A percentile compares a stretch with the other conserved stretches of the same genome.
Conservation (phyloP, 2,329 filamentous ascomycete genomes). For the Paraphaeosphaeria minitans region DNA sequence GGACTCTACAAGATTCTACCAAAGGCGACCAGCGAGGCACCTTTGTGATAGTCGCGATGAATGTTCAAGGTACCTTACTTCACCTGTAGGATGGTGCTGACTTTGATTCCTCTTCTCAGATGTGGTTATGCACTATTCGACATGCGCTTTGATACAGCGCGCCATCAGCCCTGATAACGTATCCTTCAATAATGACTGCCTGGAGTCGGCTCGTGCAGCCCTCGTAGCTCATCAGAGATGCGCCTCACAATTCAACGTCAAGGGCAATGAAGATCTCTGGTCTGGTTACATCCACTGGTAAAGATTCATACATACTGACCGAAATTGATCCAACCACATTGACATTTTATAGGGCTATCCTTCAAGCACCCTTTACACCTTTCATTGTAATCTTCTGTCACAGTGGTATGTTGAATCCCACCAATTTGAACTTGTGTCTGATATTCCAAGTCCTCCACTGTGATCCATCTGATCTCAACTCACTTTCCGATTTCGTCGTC, state of each 20-base stretch:
- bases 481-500: slow-evolving; percentile 61
- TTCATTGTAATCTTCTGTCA: slow-evolving; percentile 58
- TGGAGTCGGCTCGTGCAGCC: slow-evolving; percentile 39
- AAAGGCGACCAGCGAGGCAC: background rate
- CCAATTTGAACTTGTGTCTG: no score
- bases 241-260: slow-evolving; percentile 46
- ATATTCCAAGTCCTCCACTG: slow-evolving; percentile 54
- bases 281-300: slow-evolving; percentile 44
- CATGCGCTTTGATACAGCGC: slow-evolving; percentile 39
- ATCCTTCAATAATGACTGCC: slow-evolving; percentile 37
- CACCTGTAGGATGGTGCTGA: background rate
- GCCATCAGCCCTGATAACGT: slow-evolving; percentile 39
- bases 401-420: slow-evolving; percentile 7
- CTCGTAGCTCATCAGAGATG: slow-evolving; percentile 38
- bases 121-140: slow-evolving; percentile 42
- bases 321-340: background rate
- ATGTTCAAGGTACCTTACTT: background rate
- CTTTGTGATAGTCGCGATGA: background rate
- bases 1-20: background rate
- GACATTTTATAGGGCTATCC: slow-evolving; percentile 36
- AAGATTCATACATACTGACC: background rate
- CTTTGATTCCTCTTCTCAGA: background rate
- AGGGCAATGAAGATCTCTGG: slow-evolving; percentile 41
- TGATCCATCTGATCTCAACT: slow-evolving; percentile 57
- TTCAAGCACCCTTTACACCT: slow-evolving; percentile 55